Evolutionary conservation across 495 filamentous ascomycete species (phyloP).

Genomic region (Aspergillus olivimuriae): DNA sequence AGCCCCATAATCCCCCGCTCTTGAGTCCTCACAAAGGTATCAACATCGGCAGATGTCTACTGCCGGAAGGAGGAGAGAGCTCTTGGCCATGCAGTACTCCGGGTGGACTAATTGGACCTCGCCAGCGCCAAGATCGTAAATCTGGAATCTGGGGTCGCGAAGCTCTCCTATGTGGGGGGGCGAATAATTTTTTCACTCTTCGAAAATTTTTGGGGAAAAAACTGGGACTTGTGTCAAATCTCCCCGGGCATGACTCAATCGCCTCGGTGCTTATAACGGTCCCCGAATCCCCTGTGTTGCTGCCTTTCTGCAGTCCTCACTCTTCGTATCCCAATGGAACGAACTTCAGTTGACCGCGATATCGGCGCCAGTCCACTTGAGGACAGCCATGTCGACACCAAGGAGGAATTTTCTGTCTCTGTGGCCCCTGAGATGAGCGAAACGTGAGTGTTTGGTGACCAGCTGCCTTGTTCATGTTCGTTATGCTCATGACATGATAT

Average conservation of each 20-base stretch:
- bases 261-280: background rate
- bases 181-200: background rate
- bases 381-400: background rate
- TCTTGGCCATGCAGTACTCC: background rate
- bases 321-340: background rate
- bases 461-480: background rate
- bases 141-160: background rate
- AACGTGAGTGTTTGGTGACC: background rate
- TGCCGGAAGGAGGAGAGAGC: background rate
- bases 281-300: background rate
- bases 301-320: no score
- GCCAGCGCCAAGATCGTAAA: background rate
- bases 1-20: no score
- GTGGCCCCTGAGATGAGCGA: background rate
- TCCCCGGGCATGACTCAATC: background rate
- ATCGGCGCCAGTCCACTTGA: background rate
- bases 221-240: background rate
- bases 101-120: background rate
- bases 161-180: background rate
- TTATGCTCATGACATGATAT: background rate
- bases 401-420: background rate
- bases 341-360: background rate
- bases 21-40: no score
- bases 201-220: background rate
- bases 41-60: background rate